phyloP scores from a whole-genome alignment of 768 basidiomycete genomes.

The Boletus sensibilis region DNA sequence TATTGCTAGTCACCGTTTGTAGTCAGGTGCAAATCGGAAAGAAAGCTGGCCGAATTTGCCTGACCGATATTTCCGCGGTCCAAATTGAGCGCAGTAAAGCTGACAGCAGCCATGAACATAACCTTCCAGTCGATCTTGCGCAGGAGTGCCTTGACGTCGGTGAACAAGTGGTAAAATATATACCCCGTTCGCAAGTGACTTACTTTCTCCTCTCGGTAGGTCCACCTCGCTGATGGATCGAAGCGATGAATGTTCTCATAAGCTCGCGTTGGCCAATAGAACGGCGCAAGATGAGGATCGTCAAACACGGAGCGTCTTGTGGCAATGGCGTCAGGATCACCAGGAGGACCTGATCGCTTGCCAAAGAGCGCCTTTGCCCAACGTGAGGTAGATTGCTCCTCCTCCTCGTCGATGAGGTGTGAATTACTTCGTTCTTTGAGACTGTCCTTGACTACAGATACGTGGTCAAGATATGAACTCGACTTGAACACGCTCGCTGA shows the following conservation, averaged over 20 bases:
- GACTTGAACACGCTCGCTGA: not conserved
- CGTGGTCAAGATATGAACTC: not conserved
- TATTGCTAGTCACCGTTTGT: slow-evolving; percentile 38
- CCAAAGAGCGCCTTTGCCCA: not conserved
- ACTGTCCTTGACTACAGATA: not conserved
- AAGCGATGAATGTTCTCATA: slow-evolving; percentile 61
- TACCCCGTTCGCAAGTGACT: not conserved
- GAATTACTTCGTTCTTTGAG: not conserved
- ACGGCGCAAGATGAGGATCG: slow-evolving; percentile 38
- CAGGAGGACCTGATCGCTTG: not conserved
- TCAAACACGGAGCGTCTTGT: slow-evolving; percentile 56
- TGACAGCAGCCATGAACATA: slow-evolving; percentile 54
- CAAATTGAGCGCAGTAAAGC: slow-evolving; percentile 56
- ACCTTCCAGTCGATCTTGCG: slow-evolving; percentile 63
- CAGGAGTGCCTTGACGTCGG: slow-evolving; percentile 38
- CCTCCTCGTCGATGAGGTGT: slow-evolving; percentile 11
- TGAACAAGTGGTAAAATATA: not conserved
- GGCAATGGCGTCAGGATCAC: slow-evolving; percentile 39
- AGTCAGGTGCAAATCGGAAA: slow-evolving; percentile 54
- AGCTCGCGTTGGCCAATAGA: slow-evolving; percentile 44
- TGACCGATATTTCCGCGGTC: slow-evolving; percentile 55
- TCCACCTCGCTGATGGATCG: slow-evolving; percentile 59
- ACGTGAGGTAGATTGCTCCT: not conserved
- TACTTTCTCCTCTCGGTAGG: slow-evolving; percentile 52
- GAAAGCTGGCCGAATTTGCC: slow-evolving; percentile 58